Evolutionary conservation across 148 eudicot species (phyloP).

Genomic region (Fallopia convolvulus): DNA sequence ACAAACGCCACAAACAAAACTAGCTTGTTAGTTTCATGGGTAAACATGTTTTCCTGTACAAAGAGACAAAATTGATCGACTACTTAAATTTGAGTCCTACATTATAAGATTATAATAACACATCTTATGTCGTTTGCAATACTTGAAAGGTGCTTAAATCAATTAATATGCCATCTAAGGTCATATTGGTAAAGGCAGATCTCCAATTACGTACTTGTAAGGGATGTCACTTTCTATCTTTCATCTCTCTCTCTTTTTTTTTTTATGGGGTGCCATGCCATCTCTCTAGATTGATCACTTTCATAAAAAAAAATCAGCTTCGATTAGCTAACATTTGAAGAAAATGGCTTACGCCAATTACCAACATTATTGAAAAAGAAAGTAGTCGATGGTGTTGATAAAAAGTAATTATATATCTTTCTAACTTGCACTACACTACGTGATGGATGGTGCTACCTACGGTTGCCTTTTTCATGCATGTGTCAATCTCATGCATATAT

Average conservation of each 20-base stretch:
- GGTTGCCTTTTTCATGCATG: background rate
- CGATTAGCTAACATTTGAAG: constrained; percentile 8
- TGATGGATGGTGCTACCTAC: background rate
- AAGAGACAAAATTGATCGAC: background rate
- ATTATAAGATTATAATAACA: background rate
- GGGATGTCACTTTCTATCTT: background rate
- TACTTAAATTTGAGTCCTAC: background rate
- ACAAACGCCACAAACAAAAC: background rate
- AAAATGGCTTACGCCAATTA: constrained; percentile 9
- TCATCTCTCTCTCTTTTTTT: background rate
- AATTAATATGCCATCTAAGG: background rate
- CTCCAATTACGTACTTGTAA: background rate
- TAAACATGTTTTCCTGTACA: background rate
- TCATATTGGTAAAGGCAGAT: background rate
- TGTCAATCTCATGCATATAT: background rate
- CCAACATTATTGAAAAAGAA: background rate
- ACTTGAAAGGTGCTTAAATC: background rate
- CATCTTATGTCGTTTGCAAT: background rate
- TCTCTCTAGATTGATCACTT: background rate
- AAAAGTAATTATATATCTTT: background rate
- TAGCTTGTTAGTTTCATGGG: background rate
- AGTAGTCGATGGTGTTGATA: background rate
- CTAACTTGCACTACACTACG: background rate
- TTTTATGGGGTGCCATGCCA: background rate
- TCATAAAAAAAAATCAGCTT: background rate